Evolutionary conservation across 345 rosid species (phyloP), one percentile per base, ranked within the genome.

Genomic region (Corchorus capsularis): DNA sequence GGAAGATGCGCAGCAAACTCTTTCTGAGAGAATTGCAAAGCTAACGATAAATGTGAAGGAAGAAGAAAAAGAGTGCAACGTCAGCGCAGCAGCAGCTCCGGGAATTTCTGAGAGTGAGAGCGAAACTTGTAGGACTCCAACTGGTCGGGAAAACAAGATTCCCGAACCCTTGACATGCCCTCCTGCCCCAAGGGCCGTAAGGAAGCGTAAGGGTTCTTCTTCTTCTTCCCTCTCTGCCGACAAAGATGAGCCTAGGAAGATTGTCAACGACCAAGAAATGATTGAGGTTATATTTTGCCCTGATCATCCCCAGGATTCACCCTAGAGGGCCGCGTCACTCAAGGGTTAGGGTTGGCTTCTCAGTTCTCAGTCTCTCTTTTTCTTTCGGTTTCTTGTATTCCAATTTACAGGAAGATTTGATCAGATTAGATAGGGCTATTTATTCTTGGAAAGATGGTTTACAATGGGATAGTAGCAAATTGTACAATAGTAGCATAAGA

Each of bases 111-210:
- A 73, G 47, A 0, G 2, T 2, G 75, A 73, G 47, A 0, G 1
- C 1, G 75, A 71, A 15, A 72, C 53, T 11, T 85, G 85, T 73
- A 45, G 10, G 32, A 85, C 85, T 1, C 87, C 87, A 0, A 80
- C 59, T 4, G 72, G 67, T 6, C 62, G 69, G 65, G 75, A 80
- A 73, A 39, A 73, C 50, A 63, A 46, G 73, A 82, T 82, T 57
- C 80, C 83, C 1, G 69, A 61, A 19, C 49, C 46, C 41, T 8
- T 14, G 27, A 53, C 71, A 4, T 85, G 86, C 67, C 86, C 88
- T 8, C 86, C 88, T 0, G 83, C 88, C 0, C 88, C 84, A 1
- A 80, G 62, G 79, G 83, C 88, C 0, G 86, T 83, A 1, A 82
- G 62, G 79, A 79, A 75, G 54, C 69, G 76, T 0, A 75, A 63